A percentile compares a stretch with the other conserved stretches of the same genome.
phyloP scores from a whole-genome alignment of 305 asterid species.

The Fraxinus dipetala region DNA sequence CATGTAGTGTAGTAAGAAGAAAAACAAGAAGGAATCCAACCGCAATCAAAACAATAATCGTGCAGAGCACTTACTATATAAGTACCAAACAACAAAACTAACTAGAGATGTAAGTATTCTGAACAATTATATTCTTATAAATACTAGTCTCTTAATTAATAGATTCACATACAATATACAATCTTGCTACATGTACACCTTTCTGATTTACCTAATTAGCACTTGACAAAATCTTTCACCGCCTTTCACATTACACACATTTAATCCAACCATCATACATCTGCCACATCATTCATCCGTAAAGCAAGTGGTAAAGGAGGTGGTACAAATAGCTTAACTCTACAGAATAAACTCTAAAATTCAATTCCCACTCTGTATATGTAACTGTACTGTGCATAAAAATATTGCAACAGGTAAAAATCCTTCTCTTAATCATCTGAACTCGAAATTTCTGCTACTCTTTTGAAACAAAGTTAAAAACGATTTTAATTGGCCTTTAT shows the following conservation, averaged over 20 bases:
- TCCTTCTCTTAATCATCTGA: not conserved
- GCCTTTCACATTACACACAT: no score
- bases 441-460: not conserved
- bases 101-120: no score
- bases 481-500: not conserved
- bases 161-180: not conserved
- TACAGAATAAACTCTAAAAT: not conserved
- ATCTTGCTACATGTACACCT: no score
- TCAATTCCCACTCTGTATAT: not conserved
- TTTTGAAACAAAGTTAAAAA: not conserved
- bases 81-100: not conserved
- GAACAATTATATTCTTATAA: not conserved
- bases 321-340: no score
- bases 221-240: no score
- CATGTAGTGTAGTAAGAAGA: not conserved
- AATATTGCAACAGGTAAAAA: not conserved
- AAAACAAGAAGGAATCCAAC: not conserved
- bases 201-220: no score
- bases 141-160: not conserved
- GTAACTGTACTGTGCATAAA: not conserved
- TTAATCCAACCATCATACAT: no score
- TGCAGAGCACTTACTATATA: not conserved
- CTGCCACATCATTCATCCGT: no score
- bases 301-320: no score
- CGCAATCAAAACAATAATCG: not conserved